phyloP scores from a whole-genome alignment of 2,329 filamentous ascomycete genomes.

The Chaetomium strumarium region DNA sequence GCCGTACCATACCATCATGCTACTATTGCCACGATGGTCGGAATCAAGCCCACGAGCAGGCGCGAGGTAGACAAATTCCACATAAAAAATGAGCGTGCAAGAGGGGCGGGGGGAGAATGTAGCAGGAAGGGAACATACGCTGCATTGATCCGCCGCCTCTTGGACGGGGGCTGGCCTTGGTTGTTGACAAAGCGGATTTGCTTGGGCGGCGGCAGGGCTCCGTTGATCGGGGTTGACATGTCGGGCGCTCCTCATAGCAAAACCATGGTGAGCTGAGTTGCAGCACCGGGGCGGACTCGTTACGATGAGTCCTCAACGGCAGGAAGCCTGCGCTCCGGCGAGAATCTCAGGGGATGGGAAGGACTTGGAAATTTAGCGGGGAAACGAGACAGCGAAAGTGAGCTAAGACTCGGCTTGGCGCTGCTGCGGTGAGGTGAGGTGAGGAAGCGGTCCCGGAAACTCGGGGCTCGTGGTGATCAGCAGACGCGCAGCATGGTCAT shows the following conservation, averaged over 20 bases:
- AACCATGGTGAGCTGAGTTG: constrained; percentile 31
- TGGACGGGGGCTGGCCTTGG: constrained; percentile 73
- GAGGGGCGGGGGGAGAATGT: background rate
- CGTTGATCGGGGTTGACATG: constrained; percentile 44
- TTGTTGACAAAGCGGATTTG: constrained; percentile 76
- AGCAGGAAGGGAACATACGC: constrained; percentile 50
- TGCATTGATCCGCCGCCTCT: constrained; percentile 71
- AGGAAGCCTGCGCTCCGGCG: constrained; percentile 3
- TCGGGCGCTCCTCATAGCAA: constrained; percentile 26
- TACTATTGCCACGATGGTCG: background rate
- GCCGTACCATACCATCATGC: background rate
- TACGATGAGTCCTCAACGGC: constrained; percentile 12
- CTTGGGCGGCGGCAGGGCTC: constrained; percentile 42
- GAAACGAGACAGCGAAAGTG: background rate
- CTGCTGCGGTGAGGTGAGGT: background rate
- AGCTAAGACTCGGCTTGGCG: constrained; percentile 4
- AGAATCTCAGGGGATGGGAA: background rate
- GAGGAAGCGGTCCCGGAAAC: background rate
- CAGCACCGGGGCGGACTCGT: constrained; percentile 11
- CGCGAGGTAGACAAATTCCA: background rate
- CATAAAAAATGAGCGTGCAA: background rate
- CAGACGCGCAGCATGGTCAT: constrained; percentile 22
- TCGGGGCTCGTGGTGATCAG: constrained; percentile 19
- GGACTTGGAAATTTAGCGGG: background rate
- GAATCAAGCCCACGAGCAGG: background rate